Evolutionary conservation across 2,329 filamentous ascomycete genomes (phyloP).

Genomic region (Tolypocladium sp.): DNA sequence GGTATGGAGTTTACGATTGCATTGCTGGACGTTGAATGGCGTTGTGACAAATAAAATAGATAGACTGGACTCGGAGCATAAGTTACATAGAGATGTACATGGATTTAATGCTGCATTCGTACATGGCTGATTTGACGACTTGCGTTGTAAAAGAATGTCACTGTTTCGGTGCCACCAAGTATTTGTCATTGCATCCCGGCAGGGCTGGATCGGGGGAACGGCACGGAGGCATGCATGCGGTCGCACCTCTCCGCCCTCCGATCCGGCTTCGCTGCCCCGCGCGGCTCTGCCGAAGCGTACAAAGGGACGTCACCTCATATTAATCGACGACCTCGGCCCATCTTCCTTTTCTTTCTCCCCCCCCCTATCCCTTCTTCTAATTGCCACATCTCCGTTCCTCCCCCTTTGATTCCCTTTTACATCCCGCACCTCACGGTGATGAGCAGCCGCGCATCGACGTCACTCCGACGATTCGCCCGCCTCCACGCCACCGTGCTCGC

Average conservation of each 20-base stretch:
- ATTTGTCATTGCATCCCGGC: neutral
- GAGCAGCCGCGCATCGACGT: neutral
- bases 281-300: neutral
- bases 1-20: neutral
- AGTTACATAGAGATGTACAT: neutral
- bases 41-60: neutral
- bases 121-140: too few relatives aligned
- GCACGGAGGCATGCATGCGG: neutral
- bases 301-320: neutral
- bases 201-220: neutral
- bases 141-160: neutral
- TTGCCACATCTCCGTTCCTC: neutral
- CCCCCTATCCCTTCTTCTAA: neutral
- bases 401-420: too few relatives aligned
- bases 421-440: neutral
- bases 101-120: neutral
- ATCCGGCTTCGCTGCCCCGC: neutral
- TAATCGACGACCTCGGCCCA: neutral
- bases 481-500: neutral
- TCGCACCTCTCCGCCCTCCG: neutral
- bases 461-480: neutral
- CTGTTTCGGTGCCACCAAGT: neutral
- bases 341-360: neutral
- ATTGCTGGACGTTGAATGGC: constrained; percentile 1
- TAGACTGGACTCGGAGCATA: neutral